Conservation (phyloP, 257 asterid genomes). For the Salvia rosmarinus region DNA sequence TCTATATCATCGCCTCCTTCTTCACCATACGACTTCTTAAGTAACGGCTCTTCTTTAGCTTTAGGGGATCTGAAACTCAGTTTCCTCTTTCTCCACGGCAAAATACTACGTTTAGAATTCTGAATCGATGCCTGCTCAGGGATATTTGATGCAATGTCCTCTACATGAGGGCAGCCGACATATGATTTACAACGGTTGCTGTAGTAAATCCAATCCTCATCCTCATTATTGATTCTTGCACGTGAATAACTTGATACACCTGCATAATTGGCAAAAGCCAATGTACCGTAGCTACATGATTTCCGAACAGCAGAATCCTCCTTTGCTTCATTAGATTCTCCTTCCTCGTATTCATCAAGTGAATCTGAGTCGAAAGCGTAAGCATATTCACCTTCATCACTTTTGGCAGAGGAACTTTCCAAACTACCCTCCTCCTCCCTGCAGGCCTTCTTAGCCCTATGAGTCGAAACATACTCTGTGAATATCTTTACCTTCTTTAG, state of each 20-base stretch:
- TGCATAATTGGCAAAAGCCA: constrained; percentile 76
- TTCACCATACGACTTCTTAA: constrained; percentile 85
- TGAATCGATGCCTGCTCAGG: constrained; percentile 52
- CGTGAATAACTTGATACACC: constrained; percentile 65
- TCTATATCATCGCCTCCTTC: constrained; percentile 99
- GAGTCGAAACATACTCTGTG: constrained; percentile 74
- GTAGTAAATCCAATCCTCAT: constrained; percentile 87
- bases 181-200: constrained; percentile 87
- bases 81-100: constrained; percentile 95
- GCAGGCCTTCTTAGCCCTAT: constrained; percentile 84
- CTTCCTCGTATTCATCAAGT: constrained; percentile 68
- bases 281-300: constrained; percentile 84
- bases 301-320: constrained; percentile 66
- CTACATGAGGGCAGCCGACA: constrained; percentile 54
- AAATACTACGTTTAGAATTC: constrained; percentile 77
- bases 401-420: constrained; percentile 70
- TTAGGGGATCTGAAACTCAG: constrained; percentile 87
- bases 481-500: constrained; percentile 82
- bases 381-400: constrained; percentile 82
- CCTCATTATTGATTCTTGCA: constrained; percentile 53
- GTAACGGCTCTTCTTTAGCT: constrained; percentile 90
- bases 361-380: constrained; percentile 85
- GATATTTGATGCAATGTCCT: constrained; percentile 42
- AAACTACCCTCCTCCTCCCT: constrained; percentile 78
- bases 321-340: constrained; percentile 74